Percentiles rank a stretch among this genome's conserved stretches.
These are phyloP conservation scores for Pleurotus cornucopiae DNA, from an alignment of 768 basidiomycete species.

Conservation along the genomic window DNA sequence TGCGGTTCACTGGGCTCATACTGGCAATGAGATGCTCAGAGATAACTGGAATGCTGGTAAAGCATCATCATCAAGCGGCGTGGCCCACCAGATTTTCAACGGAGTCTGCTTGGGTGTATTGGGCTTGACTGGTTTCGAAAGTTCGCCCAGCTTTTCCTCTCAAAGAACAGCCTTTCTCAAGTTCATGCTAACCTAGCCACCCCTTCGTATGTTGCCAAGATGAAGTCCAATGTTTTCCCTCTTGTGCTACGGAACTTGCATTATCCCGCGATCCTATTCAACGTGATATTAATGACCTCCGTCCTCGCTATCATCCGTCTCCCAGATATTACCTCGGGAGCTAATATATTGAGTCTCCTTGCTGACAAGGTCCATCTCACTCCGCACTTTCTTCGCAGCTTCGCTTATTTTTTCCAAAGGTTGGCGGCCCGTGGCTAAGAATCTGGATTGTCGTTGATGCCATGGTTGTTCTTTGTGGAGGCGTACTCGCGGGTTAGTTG, in stretches of 20 bases:
- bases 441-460: constrained; percentile 64
- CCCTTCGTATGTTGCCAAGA: constrained; percentile 61
- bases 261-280: constrained; percentile 52
- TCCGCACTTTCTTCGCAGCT: not conserved
- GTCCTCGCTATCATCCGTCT: constrained; percentile 58
- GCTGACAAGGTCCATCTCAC: constrained; percentile 43
- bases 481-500: constrained; percentile 57
- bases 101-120: constrained; percentile 71
- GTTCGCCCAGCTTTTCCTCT: constrained; percentile 26
- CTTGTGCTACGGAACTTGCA: constrained; percentile 64
- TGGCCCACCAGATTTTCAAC: constrained; percentile 50
- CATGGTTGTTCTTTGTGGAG: constrained; percentile 67
- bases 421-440: constrained; percentile 58
- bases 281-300: constrained; percentile 51
- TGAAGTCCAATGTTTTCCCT: constrained; percentile 52
- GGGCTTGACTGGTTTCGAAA: constrained; percentile 70
- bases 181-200: constrained; percentile 31
- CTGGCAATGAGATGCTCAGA: constrained; percentile 42
- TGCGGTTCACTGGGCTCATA: constrained; percentile 44
- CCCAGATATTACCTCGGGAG: constrained; percentile 39
- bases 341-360: constrained; percentile 63
- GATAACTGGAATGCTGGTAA: constrained; percentile 50
- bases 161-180: not conserved
- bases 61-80: constrained; percentile 21
- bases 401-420: constrained; percentile 25